phyloP scores from a whole-genome alignment of 257 asterid genomes.

The Agastache rugosa region DNA sequence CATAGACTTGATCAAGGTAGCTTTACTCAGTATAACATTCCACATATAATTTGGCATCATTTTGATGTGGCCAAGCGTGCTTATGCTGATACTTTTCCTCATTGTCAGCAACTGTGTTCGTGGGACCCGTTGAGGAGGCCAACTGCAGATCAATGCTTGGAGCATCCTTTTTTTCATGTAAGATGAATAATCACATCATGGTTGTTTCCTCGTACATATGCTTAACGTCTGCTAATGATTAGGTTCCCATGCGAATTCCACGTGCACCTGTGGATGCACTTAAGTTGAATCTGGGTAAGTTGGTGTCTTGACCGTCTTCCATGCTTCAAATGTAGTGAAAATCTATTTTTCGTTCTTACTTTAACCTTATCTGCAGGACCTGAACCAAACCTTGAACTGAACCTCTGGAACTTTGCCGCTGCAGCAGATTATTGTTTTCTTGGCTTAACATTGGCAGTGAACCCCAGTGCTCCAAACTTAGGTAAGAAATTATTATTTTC shows the following conservation, averaged over 20 bases:
- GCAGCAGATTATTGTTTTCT: conserved; percentile 81
- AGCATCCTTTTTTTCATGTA: conserved; percentile 91
- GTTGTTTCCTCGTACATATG: not conserved
- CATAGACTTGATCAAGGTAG: conserved; percentile 85
- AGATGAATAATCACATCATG: not conserved
- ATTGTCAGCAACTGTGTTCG: conserved; percentile 82
- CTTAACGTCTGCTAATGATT: not conserved
- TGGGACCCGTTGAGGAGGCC: conserved; percentile 96
- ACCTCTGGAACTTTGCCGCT: conserved; percentile 81
- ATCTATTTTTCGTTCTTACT: conserved; percentile 25
- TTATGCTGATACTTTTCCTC: not conserved
- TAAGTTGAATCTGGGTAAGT: not conserved
- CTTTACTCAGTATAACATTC: not conserved
- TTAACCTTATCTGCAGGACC: conserved; percentile 52
- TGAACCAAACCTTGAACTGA: conserved; percentile 94
- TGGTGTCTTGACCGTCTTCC: not conserved
- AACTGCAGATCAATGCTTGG: conserved; percentile 91
- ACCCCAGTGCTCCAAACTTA: conserved; percentile 73
- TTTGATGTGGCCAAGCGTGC: conserved; percentile 11
- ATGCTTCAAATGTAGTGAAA: not conserved
- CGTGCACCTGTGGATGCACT: not conserved
- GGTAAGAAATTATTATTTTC: conserved; percentile 50
- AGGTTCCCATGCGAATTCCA: not conserved
- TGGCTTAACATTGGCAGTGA: conserved; percentile 92
- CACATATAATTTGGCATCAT: conserved; percentile 7